A percentile compares a stretch with the other conserved stretches of the same genome.
phyloP scores from a whole-genome alignment of 192 early-diverging fungal species.

The Paraglomus occultum region DNA sequence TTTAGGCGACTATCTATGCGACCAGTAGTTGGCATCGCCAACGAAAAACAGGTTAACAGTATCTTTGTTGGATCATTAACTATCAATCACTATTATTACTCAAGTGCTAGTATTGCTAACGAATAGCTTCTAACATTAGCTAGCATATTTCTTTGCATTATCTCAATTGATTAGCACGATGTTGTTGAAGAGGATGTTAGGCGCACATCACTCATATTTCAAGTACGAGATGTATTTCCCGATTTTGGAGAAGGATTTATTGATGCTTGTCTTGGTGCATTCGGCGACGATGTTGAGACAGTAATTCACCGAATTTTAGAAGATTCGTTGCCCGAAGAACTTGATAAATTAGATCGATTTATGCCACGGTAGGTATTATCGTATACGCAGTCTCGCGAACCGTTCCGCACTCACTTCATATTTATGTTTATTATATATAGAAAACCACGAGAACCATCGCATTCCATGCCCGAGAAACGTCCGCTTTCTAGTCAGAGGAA shows the following conservation, averaged over 20 bases:
- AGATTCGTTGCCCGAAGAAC: slow-evolving; percentile 63
- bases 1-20: neutral
- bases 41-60: neutral
- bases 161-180: slow-evolving; percentile 25
- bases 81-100: too few species aligned
- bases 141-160: slow-evolving; percentile 33
- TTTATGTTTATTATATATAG: neutral
- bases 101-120: too few species aligned
- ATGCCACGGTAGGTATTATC: slow-evolving; percentile 39
- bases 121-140: slow-evolving; percentile 45
- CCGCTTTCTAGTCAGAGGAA: slow-evolving; percentile 67
- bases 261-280: slow-evolving; percentile 75
- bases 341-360: slow-evolving; percentile 65
- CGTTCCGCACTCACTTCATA: too few species aligned
- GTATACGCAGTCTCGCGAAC: too few species aligned
- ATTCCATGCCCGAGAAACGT: slow-evolving; percentile 28
- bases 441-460: neutral
- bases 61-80: neutral
- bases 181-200: slow-evolving; percentile 49
- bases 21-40: neutral
- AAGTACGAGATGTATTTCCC: slow-evolving; percentile 85
- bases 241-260: slow-evolving; percentile 90
- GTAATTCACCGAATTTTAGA: slow-evolving; percentile 82
- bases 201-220: slow-evolving; percentile 64
- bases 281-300: slow-evolving; percentile 64